phyloP scores from a whole-genome alignment of 257 asterid genomes.

The Hygrophila difformis region DNA sequence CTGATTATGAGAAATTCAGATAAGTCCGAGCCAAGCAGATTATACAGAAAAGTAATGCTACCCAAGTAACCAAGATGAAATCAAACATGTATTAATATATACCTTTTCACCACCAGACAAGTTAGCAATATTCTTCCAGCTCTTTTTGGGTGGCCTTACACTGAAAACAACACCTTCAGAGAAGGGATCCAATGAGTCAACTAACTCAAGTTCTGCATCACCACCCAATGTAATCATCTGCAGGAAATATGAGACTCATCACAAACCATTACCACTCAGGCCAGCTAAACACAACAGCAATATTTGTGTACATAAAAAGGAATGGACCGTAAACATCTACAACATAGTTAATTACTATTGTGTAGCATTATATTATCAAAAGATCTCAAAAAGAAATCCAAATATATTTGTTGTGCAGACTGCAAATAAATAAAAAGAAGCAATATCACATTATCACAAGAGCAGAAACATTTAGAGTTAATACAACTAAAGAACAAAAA shows the following conservation, averaged over 20 bases:
- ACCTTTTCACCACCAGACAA: slow-evolving; percentile 99
- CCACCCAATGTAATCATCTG: slow-evolving; percentile 99
- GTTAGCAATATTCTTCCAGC: slow-evolving; percentile 98
- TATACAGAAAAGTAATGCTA: not conserved
- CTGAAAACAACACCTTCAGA: slow-evolving; percentile 99
- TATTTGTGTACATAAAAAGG: no score
- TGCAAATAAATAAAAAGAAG: no score
- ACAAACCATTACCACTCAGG: no score
- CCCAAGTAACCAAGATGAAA: not conserved
- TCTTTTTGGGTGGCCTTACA: slow-evolving; percentile 96
- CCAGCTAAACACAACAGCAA: no score
- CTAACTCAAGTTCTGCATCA: slow-evolving; percentile 93
- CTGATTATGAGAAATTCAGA: slow-evolving; percentile 28
- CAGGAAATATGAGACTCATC: no score
- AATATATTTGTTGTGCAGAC: no score
- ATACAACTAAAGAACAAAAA: slow-evolving; percentile 5
- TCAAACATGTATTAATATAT: not conserved
- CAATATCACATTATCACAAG: not conserved
- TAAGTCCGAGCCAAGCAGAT: not conserved
- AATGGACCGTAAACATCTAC: no score
- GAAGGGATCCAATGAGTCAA: slow-evolving; percentile 95
- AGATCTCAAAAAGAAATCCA: no score
- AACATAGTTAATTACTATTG: no score
- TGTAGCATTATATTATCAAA: no score
- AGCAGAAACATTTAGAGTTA: slow-evolving; percentile 8